A percentile compares a stretch with the other conserved stretches of the same genome.
These are phyloP conservation scores for Penicillium sp. DNA, from an alignment of 2,329 filamentous ascomycete species.

Conservation along the genomic window DNA sequence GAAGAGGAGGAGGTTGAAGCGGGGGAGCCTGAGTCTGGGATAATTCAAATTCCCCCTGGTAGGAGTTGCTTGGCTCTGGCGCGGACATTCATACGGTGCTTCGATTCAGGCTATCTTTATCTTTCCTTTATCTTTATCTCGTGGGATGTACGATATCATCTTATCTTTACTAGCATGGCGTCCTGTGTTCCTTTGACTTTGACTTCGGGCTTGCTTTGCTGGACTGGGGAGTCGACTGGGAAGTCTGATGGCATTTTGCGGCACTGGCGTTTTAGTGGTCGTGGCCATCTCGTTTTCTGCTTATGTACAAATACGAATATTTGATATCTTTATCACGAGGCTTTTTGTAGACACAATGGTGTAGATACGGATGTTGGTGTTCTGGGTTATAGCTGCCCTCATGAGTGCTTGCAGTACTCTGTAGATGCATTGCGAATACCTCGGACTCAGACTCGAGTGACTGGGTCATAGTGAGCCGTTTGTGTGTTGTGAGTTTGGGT, in stretches of 20 bases:
- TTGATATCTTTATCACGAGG: background rate
- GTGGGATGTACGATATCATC: conserved; percentile 20
- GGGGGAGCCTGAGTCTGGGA: conserved; percentile 30
- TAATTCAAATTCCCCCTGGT: background rate
- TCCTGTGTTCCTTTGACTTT: background rate
- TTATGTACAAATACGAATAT: conserved; percentile 1
- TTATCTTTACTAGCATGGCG: conserved; percentile 15
- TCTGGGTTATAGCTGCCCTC: no score
- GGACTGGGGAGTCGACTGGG: background rate
- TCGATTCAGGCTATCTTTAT: background rate
- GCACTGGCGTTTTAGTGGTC: background rate
- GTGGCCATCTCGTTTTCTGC: background rate
- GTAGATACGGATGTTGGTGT: no score
- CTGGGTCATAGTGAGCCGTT: no score
- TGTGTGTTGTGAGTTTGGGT: no score
- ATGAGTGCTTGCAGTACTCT: no score
- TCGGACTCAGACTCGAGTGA: no score
- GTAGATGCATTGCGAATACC: no score
- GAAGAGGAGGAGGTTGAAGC: conserved; percentile 36
- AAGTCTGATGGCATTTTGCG: background rate
- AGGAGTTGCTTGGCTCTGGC: background rate
- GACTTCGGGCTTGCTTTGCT: background rate
- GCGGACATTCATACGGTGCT: background rate
- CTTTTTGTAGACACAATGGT: no score
- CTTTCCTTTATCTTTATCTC: background rate